Evolutionary conservation across 768 basidiomycete species (phyloP).

Genomic region (Leccinum imitatum): DNA sequence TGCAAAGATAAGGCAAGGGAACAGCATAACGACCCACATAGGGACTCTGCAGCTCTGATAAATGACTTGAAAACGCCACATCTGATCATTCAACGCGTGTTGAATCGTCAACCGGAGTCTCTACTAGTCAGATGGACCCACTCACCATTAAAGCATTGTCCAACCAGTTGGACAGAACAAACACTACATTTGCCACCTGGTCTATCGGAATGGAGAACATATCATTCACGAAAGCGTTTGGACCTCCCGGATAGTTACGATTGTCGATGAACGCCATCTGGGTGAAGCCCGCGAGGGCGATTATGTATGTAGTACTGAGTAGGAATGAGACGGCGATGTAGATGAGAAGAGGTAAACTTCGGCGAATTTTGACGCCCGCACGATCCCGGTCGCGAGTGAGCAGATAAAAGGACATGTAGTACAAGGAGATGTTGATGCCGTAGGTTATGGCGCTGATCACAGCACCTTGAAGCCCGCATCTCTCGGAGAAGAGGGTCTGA

Average conservation of each 20-base stretch:
- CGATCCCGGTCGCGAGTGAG: not conserved
- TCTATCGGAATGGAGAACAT: not conserved
- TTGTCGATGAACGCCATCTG: not conserved
- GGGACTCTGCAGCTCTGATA: not conserved
- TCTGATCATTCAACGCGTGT: not conserved
- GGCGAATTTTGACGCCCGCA: not conserved
- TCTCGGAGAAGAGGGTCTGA: not conserved
- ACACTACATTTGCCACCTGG: not conserved
- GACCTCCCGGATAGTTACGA: not conserved
- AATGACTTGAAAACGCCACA: not conserved
- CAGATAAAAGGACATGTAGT: not conserved
- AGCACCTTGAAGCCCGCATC: not conserved
- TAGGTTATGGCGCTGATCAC: not conserved
- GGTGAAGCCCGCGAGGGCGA: not conserved
- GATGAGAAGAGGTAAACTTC: not conserved
- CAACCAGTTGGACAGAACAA: not conserved
- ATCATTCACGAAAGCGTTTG: not conserved
- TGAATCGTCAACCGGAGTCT: not conserved
- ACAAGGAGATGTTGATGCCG: not conserved
- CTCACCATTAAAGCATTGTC: not conserved
- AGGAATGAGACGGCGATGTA: not conserved
- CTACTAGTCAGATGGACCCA: not conserved
- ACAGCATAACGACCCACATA: not conserved
- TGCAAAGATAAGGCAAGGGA: not conserved
- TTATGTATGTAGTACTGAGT: not conserved